Percentiles rank a stretch among this genome's conserved stretches.
phyloP scores from a whole-genome alignment of 129 eudicot genomes.

The Escallonia herrerae region DNA sequence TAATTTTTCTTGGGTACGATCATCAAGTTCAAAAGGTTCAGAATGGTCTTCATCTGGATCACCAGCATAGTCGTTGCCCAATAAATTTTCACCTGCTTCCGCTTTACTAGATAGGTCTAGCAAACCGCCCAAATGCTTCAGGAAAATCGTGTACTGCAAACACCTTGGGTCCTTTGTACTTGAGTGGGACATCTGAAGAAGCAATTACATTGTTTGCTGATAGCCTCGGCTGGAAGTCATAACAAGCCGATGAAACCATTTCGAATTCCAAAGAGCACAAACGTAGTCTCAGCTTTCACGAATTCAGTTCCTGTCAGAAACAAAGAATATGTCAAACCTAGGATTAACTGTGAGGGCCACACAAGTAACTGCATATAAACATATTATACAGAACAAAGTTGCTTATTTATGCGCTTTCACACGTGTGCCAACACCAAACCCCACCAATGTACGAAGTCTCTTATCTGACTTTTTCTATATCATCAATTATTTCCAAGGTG shows the following conservation, averaged over 20 bases:
- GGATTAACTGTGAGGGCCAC: not conserved
- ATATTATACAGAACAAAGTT: no score
- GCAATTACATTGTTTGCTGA: not conserved
- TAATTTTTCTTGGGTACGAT: not conserved
- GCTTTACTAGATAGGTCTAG: not conserved
- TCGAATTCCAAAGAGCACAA: not conserved
- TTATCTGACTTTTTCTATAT: no score
- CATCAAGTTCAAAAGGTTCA: not conserved
- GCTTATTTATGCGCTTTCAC: no score
- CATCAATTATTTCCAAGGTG: no score
- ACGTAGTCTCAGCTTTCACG: not conserved
- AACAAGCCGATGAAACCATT: constrained; percentile 2
- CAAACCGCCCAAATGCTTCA: constrained; percentile 10
- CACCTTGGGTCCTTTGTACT: constrained; percentile 18
- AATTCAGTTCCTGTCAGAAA: not conserved
- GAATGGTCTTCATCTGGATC: not conserved
- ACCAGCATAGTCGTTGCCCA: not conserved
- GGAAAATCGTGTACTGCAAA: constrained; percentile 24
- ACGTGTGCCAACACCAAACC: no score
- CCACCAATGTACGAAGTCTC: no score
- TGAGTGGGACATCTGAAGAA: not conserved
- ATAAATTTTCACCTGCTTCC: constrained; percentile 6
- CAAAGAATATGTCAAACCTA: not conserved
- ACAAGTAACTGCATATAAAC: no score
- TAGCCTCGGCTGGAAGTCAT: not conserved